Conservation (phyloP, 1,284 basidiomycete genomes). For the Ceraceosorus bombacis region DNA sequence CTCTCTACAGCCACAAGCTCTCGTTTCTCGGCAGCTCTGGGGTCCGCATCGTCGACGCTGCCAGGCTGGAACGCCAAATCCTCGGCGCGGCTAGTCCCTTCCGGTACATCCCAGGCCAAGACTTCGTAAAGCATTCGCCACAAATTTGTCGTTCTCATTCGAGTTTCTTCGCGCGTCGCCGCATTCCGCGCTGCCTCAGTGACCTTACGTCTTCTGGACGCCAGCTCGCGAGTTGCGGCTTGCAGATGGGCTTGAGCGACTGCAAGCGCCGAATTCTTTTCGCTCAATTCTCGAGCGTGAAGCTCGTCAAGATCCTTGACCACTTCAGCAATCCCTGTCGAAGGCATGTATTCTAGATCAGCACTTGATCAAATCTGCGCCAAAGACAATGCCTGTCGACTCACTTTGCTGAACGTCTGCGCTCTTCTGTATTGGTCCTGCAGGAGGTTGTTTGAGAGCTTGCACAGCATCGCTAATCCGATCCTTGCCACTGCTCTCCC, state of each 20-base stretch:
- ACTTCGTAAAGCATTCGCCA: background rate
- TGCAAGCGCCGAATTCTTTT: slow-evolving; percentile 77
- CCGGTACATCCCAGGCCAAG: background rate
- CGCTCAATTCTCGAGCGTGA: slow-evolving; percentile 75
- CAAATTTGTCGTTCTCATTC: slow-evolving; percentile 30
- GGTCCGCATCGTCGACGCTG: background rate
- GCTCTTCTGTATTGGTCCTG: slow-evolving; percentile 69
- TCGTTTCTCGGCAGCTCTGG: too few species aligned
- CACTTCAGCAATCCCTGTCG: slow-evolving; percentile 29
- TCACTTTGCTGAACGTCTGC: slow-evolving; percentile 78
- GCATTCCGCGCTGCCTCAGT: slow-evolving; percentile 30
- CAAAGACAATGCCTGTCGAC: slow-evolving; percentile 19
- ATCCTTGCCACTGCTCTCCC: background rate
- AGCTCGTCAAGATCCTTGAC: slow-evolving; percentile 70
- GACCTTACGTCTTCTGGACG: slow-evolving; percentile 65
- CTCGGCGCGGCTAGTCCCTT: background rate
- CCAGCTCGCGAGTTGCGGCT: slow-evolving; percentile 78
- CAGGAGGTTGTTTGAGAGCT: slow-evolving; percentile 41
- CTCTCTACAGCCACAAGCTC: background rate
- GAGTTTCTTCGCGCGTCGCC: slow-evolving; percentile 36
- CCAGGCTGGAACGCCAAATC: background rate
- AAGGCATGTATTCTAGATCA: background rate
- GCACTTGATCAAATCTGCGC: background rate
- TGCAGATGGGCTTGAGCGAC: slow-evolving; percentile 78
- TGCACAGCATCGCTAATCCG: slow-evolving; percentile 54